These are phyloP conservation scores for Aureobasidium sp. DNA, from an alignment of 2,329 filamentous ascomycete species.

Conservation along the genomic window DNA sequence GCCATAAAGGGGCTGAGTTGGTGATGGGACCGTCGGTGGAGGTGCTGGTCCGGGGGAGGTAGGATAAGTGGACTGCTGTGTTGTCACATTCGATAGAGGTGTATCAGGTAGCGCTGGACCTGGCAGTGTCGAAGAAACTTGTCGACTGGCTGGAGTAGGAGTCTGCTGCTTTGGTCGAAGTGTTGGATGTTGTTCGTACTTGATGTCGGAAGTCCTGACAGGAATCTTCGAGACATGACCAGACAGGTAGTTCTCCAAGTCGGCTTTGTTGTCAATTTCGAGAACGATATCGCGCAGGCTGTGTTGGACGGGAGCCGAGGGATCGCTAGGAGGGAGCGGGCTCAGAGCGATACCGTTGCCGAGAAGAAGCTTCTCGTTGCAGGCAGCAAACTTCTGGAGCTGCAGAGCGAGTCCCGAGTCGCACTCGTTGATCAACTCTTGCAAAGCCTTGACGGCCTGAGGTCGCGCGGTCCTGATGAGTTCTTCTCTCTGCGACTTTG, in stretches of 20 bases:
- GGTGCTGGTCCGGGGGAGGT: background rate
- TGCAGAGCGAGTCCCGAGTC: slow-evolving; percentile 81
- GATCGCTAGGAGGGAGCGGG: slow-evolving; percentile 46
- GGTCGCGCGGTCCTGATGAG: slow-evolving; percentile 66
- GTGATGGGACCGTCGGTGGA: background rate
- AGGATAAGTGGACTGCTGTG: background rate
- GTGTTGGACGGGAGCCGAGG: slow-evolving; percentile 35
- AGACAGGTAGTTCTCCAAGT: slow-evolving; percentile 70
- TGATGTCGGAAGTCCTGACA: slow-evolving; percentile 58
- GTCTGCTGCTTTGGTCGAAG: slow-evolving; percentile 11
- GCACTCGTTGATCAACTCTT: slow-evolving; percentile 77
- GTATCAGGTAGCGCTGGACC: slow-evolving; percentile 5
- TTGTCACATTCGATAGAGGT: background rate
- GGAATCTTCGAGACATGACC: slow-evolving; percentile 63
- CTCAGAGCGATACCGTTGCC: slow-evolving; percentile 85
- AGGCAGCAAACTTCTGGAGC: slow-evolving; percentile 92
- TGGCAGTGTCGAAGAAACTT: background rate
- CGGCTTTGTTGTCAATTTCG: slow-evolving; percentile 77
- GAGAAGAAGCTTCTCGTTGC: slow-evolving; percentile 87
- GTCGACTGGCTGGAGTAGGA: slow-evolving; percentile 1
- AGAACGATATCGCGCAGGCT: slow-evolving; percentile 77
- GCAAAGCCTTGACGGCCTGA: slow-evolving; percentile 69
- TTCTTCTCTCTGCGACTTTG: slow-evolving; percentile 68
- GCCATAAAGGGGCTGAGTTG: background rate
- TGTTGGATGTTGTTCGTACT: slow-evolving; percentile 76